phyloP scores from a whole-genome alignment of 495 filamentous ascomycete species.

The Neurospora pannonica region DNA sequence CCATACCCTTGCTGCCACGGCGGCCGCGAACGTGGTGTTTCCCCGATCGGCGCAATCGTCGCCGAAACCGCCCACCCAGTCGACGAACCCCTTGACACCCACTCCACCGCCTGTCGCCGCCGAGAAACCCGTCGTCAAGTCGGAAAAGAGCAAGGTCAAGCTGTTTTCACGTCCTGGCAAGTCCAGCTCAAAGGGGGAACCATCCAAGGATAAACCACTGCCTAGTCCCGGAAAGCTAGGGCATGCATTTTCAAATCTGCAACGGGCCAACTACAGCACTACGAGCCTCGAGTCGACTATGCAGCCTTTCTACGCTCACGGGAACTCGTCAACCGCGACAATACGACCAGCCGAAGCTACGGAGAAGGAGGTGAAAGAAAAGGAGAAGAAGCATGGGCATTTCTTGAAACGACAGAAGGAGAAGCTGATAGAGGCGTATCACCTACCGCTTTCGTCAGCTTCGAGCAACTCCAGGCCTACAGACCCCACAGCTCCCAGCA shows the following conservation, averaged over 20 bases:
- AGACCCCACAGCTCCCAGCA: slow-evolving; percentile 75
- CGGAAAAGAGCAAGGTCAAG: slow-evolving; percentile 83
- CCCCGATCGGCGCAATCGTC: slow-evolving; percentile 50
- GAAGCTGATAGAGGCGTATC: slow-evolving; percentile 75
- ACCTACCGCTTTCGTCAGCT: slow-evolving; percentile 77
- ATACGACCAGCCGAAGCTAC: slow-evolving; percentile 43
- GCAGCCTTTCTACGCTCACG: slow-evolving; percentile 65
- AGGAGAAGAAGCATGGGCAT: slow-evolving; percentile 61
- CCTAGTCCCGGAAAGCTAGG: slow-evolving; percentile 78
- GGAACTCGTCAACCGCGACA: slow-evolving; percentile 77
- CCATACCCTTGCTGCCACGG: slow-evolving; percentile 59
- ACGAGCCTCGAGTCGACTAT: slow-evolving; percentile 65
- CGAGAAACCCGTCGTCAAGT: slow-evolving; percentile 53
- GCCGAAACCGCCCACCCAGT: slow-evolving; percentile 31
- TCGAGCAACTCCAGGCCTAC: slow-evolving; percentile 80
- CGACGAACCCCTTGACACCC: slow-evolving; percentile 15
- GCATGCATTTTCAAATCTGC: slow-evolving; percentile 47
- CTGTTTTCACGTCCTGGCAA: slow-evolving; percentile 84
- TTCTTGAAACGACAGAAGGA: slow-evolving; percentile 89
- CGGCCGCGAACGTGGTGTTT: slow-evolving; percentile 82
- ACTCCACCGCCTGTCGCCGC: slow-evolving; percentile 34
- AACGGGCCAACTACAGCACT: slow-evolving; percentile 65
- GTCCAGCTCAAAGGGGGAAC: slow-evolving; percentile 64
- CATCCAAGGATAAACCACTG: slow-evolving; percentile 52
- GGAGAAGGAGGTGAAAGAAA: slow-evolving; percentile 43